Percentiles rank a stretch among this genome's conserved stretches.
phyloP scores from a whole-genome alignment of 106 monocot species.

The Chionographis japonica region DNA sequence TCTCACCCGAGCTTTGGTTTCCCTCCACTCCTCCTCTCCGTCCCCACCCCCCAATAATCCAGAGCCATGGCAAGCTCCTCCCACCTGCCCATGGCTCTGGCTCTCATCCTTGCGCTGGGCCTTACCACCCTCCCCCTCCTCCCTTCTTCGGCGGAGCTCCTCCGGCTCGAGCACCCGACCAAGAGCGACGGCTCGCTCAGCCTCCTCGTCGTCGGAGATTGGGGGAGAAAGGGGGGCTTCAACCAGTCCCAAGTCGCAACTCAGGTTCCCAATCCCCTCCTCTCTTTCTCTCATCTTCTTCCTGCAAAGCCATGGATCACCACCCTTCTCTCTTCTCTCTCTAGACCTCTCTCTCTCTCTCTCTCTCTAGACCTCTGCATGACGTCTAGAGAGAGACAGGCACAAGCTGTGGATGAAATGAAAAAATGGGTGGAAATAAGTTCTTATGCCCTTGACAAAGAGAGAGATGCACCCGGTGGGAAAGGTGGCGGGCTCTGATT shows the following conservation, averaged over 20 bases:
- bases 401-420: too few species aligned
- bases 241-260: slow-evolving; percentile 27
- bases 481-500: too few species aligned
- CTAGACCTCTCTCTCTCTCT: too few species aligned
- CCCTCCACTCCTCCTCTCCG: too few species aligned
- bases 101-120: not conserved
- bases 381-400: too few species aligned
- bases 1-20: too few species aligned
- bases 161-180: slow-evolving; percentile 7
- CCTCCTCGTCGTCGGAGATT: slow-evolving; percentile 27
- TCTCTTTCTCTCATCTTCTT: not conserved
- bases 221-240: slow-evolving; percentile 27
- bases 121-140: not conserved
- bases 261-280: slow-evolving; percentile 4
- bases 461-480: too few species aligned
- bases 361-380: too few species aligned
- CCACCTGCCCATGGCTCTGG: not conserved
- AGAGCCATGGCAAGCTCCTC: slow-evolving; percentile 20
- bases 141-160: slow-evolving; percentile 10
- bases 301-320: not conserved
- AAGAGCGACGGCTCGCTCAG: slow-evolving; percentile 23
- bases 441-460: too few species aligned
- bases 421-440: too few species aligned
- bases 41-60: not conserved
- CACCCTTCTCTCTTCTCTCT: too few species aligned